Evolutionary conservation across 306 rosid species (phyloP), one percentile per base, ranked within the genome.

Genomic region (Vigna nakashimae): DNA sequence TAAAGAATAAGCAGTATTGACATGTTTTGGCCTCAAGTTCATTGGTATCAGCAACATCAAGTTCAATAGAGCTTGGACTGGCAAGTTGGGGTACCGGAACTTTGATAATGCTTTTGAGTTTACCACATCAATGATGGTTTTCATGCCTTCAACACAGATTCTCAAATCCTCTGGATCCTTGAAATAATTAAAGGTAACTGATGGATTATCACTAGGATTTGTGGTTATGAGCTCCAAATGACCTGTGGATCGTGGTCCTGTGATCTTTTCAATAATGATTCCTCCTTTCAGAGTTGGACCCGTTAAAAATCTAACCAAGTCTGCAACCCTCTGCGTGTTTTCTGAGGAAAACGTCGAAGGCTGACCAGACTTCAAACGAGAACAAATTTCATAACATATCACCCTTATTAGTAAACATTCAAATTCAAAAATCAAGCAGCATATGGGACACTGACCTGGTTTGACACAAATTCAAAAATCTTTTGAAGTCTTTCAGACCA

Each of bases 101-200:
- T 52, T 85, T 1, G 92, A 93, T 76, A 89, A 88, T 34, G 94
- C 82, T 38, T 78, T 75, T 0, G 96, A 84, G 63, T 90, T 86
- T 53, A 93, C 79, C 22, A 93, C 89, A 10, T 73, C 50, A 71
- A 89, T 88, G 63, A 93, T 63, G 56, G 88, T 85, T 64, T 32
- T 82, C 98, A 90, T 85, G 49, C 98, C 98, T 76, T 84, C 70
- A 46, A 91, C 92, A 66, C 94, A 91, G 80, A 42, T 82, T 59
- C 60, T 76, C 4, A 90, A 65, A 78, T 93, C 96, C 58, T 89
- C 86, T 79, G 87, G 91, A 43, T 91, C 96, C 68, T 91, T 72
- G 83, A 90, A 93, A 75, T 91, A 89, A 86, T 91, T 93, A 9
- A 92, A 92, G 51, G 91, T 91, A 64, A 93, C 91, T 53, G 76